Percentiles rank a stretch among this genome's conserved stretches.
Conservation (phyloP, 179 eudicot genomes). For the Silene noctiflora region DNA sequence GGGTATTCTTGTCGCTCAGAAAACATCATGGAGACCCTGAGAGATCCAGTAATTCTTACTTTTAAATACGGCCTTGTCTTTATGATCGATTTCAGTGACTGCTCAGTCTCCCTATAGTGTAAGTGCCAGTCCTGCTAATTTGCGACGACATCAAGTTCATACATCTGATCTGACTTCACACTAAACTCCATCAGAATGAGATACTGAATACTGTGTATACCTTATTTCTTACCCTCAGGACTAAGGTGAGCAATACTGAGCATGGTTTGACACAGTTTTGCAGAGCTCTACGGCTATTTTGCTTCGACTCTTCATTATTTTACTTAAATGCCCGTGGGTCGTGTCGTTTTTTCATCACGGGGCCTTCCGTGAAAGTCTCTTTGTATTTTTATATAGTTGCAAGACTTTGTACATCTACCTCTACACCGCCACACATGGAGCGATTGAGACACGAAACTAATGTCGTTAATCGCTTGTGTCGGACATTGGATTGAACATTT, state of each 20-base stretch:
- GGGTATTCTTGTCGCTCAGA: constrained; percentile 81
- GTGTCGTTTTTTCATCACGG: too few species aligned
- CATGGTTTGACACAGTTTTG: background rate
- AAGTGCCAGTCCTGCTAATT: background rate
- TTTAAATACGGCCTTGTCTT: background rate
- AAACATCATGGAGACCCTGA: constrained; percentile 84
- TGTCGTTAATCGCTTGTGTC: too few species aligned
- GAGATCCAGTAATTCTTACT: constrained; percentile 8
- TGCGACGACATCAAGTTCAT: background rate
- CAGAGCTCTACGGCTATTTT: background rate
- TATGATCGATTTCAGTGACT: background rate
- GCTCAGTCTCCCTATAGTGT: background rate
- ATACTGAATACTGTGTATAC: background rate
- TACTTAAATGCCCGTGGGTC: background rate
- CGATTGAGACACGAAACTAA: too few species aligned
- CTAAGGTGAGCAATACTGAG: background rate
- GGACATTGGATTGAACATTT: too few species aligned
- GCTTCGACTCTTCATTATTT: background rate
- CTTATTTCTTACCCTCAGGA: too few species aligned
- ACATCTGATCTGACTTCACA: background rate
- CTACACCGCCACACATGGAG: too few species aligned
- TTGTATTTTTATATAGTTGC: too few species aligned
- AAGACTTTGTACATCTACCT: too few species aligned
- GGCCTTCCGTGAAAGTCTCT: too few species aligned
- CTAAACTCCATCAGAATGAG: background rate